These are phyloP conservation scores for Pseudogymnoascus sp. DNA, from an alignment of 2,329 filamentous ascomycete genomes.

Conservation along the genomic window DNA sequence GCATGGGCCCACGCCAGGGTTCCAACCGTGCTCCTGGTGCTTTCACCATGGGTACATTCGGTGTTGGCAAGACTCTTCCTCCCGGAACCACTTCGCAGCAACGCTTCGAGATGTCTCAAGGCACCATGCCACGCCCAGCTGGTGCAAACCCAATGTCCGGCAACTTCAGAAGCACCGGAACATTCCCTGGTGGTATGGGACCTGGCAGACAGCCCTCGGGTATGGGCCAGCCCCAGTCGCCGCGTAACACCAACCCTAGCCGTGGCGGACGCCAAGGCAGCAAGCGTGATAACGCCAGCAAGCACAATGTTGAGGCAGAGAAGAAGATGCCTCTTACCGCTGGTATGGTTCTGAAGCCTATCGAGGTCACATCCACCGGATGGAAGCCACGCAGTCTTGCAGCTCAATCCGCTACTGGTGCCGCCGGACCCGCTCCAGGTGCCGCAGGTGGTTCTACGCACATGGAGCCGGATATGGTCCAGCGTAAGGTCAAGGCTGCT, in stretches of 20 bases:
- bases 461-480: slow-evolving; percentile 85
- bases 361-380: slow-evolving; percentile 62
- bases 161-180: slow-evolving; percentile 52
- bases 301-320: slow-evolving; percentile 60
- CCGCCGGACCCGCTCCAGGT: slow-evolving; percentile 36
- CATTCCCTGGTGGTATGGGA: slow-evolving; percentile 52
- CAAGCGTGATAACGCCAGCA: slow-evolving; percentile 41
- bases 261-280: slow-evolving; percentile 54
- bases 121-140: slow-evolving; percentile 41
- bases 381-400: slow-evolving; percentile 81
- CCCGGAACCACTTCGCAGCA: slow-evolving; percentile 70
- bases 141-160: slow-evolving; percentile 44
- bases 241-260: slow-evolving; percentile 51
- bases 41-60: slow-evolving; percentile 66
- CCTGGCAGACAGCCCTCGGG: slow-evolving; percentile 61
- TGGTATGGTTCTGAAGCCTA: slow-evolving; percentile 71
- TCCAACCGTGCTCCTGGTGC: slow-evolving; percentile 44
- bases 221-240: slow-evolving; percentile 60
- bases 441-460: slow-evolving; percentile 42
- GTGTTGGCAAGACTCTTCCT: slow-evolving; percentile 53
- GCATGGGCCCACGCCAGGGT: slow-evolving; percentile 40
- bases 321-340: slow-evolving; percentile 89
- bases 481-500: slow-evolving; percentile 96
- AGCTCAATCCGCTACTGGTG: slow-evolving; percentile 31
- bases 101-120: slow-evolving; percentile 60